Conservation (phyloP, 1,284 basidiomycete genomes). For the Peniophora sp. region DNA sequence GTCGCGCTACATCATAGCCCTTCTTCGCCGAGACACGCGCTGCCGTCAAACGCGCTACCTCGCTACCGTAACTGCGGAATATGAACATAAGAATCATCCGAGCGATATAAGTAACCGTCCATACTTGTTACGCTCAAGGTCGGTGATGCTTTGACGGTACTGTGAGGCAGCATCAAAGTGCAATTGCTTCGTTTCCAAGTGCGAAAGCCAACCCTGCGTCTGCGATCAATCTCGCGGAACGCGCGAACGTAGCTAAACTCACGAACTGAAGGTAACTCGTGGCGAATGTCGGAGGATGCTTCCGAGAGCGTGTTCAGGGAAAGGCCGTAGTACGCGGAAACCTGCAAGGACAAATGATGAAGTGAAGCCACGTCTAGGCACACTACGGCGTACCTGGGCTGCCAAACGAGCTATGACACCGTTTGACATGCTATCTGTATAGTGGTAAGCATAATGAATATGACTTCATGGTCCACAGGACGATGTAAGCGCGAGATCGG, state of each 20-base stretch:
- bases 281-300: conserved; percentile 35
- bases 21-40: conserved; percentile 67
- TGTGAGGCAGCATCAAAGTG: conserved; percentile 92
- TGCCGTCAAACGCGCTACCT: conserved; percentile 68
- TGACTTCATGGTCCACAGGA: no score
- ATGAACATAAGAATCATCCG: neutral
- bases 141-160: conserved; percentile 85
- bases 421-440: conserved; percentile 72
- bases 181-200: conserved; percentile 75
- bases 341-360: conserved; percentile 30
- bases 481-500: no score
- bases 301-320: conserved; percentile 46
- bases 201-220: conserved; percentile 71
- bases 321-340: conserved; percentile 60
- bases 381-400: conserved; percentile 40
- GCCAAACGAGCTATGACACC: conserved; percentile 84
- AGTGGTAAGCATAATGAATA: neutral
- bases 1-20: conserved; percentile 65
- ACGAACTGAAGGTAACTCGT: conserved; percentile 48
- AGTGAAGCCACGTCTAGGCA: neutral
- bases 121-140: conserved; percentile 77
- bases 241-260: neutral
- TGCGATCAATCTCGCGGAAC: neutral
- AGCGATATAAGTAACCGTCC: neutral
- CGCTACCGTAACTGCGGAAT: conserved; percentile 69